Base-by-base conservation (phyloP, 2,329 filamentous ascomycete species). In the Aureobasidium sp. region DNA sequence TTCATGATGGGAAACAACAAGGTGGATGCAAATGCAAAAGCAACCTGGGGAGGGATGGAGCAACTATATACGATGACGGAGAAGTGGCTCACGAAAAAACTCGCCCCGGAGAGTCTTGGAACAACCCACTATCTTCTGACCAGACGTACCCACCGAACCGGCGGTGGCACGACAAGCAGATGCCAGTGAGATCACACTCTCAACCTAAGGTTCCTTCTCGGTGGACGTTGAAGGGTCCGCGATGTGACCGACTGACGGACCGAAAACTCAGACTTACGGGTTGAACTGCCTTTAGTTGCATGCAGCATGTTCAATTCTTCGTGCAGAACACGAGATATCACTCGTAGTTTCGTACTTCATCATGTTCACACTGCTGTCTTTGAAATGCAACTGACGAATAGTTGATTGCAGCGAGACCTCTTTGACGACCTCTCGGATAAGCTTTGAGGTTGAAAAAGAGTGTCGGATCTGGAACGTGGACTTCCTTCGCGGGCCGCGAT, bases 221-320 rank as follows among this genome's bases (percentile, higher is more conserved):
- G 57, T 60, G 57, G 57, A 49, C 57, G 57, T 60, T 54, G 39
- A n/a, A 54, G 31, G 39, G 47, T 45, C 60, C 60, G 60, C 49
- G 60, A 61, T 61, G 49, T 61, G 60, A 56, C 60, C 60, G 60
- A 61, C 60, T 54, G 49, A 54, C 48, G 60, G 60, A 56, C 60
- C 60, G 60, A 61, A 54, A 56, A 44, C 53, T 45, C 53, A 44
- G 39, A 57, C 53, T 57, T 45, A 57, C 53, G 27, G 40, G 35
- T 45, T 57, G 42, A 45, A 17, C 40, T 45, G 53, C 40, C 39
- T 57, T 24, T 57, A 29, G n/a, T 24, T 9, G 27, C 40, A 37
- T 57, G 40, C n/a, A 44, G 33, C 19, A 44, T 15, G 11, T 44
- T 22, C 37, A 14, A 19, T 29, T 29, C n/a, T 57, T 24, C 53